A percentile compares a stretch with the other conserved stretches of the same genome.
Conservation (phyloP, 2,329 filamentous ascomycete genomes). For the Fusarium nanum region DNA sequence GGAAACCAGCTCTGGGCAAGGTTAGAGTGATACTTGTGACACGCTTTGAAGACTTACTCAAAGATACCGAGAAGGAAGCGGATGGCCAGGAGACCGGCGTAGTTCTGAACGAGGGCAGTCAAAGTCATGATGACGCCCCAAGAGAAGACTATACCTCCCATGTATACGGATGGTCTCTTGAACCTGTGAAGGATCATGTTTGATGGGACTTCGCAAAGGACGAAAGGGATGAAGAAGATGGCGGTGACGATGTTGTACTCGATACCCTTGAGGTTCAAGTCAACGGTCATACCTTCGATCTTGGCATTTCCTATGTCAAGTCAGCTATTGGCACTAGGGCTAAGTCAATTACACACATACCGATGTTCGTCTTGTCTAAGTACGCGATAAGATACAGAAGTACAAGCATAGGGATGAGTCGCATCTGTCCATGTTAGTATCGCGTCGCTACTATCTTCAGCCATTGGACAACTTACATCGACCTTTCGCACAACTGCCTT, state of each 20-base stretch:
- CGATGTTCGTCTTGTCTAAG: conserved; percentile 23
- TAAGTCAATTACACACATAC: neutral
- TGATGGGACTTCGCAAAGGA: conserved; percentile 21
- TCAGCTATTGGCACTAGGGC: fast-evolving
- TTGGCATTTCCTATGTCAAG: conserved; percentile 42
- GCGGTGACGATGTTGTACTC: conserved; percentile 68
- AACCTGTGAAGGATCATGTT: conserved; percentile 26
- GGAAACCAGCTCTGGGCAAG: neutral
- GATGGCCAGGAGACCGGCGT: conserved; percentile 13
- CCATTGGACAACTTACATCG: neutral
- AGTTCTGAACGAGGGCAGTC: conserved; percentile 12
- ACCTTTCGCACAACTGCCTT: conserved; percentile 12
- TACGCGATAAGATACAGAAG: conserved; percentile 21
- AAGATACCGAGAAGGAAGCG: conserved; percentile 19
- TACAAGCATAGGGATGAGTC: conserved; percentile 19
- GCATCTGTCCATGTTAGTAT: conserved; percentile 2
- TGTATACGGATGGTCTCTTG: conserved; percentile 13
- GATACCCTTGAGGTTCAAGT: conserved; percentile 46
- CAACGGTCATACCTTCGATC: conserved; percentile 44
- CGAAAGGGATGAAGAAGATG: conserved; percentile 44
- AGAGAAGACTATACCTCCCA: conserved; percentile 17
- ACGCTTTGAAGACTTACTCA: neutral
- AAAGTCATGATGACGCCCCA: conserved; percentile 23
- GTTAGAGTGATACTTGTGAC: neutral
- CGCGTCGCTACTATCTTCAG: fast-evolving